A percentile compares a stretch with the other conserved stretches of the same genome.
Conservation (phyloP, 306 rosid genomes). For the Macrotyloma uniflorum region DNA sequence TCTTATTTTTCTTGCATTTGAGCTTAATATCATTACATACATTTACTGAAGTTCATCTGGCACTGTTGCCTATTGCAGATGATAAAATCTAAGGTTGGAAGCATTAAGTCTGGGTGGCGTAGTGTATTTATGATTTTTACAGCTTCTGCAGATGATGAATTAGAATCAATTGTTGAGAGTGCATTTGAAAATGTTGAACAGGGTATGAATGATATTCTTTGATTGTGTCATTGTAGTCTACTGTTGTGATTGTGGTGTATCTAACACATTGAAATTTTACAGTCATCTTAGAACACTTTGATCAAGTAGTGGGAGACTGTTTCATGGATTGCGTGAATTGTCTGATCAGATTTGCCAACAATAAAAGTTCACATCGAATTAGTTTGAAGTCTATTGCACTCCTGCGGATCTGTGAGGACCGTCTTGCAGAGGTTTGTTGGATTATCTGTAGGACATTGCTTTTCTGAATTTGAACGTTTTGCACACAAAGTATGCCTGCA, state of each 20-base stretch:
- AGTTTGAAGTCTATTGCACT: slow-evolving; percentile 99
- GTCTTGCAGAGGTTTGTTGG: slow-evolving; percentile 96
- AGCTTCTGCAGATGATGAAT: slow-evolving; percentile 99
- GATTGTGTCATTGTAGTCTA: slow-evolving; percentile 28
- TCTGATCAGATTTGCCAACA: slow-evolving; percentile 94
- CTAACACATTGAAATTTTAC: slow-evolving; percentile 64
- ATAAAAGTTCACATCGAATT: slow-evolving; percentile 88
- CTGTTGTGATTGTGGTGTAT: slow-evolving; percentile 37
- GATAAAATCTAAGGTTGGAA: slow-evolving; percentile 99
- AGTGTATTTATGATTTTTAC: slow-evolving; percentile 98
- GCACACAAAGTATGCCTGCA: too few relatives aligned
- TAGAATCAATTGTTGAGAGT: slow-evolving; percentile 95
- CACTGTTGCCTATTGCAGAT: slow-evolving; percentile 60
- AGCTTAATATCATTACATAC: slow-evolving; percentile 25
- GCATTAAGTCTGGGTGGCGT: slow-evolving; percentile 98
- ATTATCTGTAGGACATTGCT: slow-evolving; percentile 31
- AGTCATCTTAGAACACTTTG: slow-evolving; percentile 99
- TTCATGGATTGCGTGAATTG: slow-evolving; percentile 99
- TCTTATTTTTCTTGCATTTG: slow-evolving; percentile 23
- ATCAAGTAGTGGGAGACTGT: slow-evolving; percentile 99
- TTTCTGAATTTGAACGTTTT: not conserved
- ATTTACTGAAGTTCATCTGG: slow-evolving; percentile 36
- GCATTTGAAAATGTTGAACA: slow-evolving; percentile 99
- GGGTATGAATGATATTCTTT: slow-evolving; percentile 59
- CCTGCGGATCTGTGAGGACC: slow-evolving; percentile 97